A percentile compares a stretch with the other conserved stretches of the same genome.
phyloP scores from a whole-genome alignment of 768 basidiomycete species.

The Boletus rubroflammeus region DNA sequence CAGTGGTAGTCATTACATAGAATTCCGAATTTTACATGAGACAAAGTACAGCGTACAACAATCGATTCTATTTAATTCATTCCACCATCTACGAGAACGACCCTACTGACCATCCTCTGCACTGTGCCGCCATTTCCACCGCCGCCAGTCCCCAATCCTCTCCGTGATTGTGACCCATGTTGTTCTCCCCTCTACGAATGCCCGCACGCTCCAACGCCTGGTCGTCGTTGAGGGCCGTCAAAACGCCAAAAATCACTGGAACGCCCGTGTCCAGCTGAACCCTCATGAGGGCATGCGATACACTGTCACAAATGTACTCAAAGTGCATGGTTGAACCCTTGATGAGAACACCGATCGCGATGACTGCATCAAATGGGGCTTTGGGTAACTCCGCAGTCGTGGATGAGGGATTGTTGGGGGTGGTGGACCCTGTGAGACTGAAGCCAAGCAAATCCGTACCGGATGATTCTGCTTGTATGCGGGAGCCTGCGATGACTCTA shows the following conservation, averaged over 20 bases:
- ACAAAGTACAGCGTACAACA: conserved; percentile 6
- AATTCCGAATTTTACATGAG: background rate
- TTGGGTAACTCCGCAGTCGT: conserved; percentile 38
- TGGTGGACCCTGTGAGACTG: conserved; percentile 37
- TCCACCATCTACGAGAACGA: conserved; percentile 40
- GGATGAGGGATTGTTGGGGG: conserved; percentile 33
- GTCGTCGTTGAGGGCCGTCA: conserved; percentile 89
- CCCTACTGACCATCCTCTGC: conserved; percentile 66
- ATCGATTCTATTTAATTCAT: background rate
- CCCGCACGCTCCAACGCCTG: conserved; percentile 97
- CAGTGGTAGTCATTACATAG: no score
- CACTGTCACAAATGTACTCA: conserved; percentile 95
- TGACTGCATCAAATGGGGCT: conserved; percentile 88
- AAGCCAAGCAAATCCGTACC: conserved; percentile 75
- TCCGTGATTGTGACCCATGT: conserved; percentile 96
- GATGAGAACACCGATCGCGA: conserved; percentile 97
- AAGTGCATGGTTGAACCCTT: conserved; percentile 99
- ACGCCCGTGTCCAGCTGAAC: conserved; percentile 91
- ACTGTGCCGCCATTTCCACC: conserved; percentile 82
- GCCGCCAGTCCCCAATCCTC: conserved; percentile 98
- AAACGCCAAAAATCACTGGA: conserved; percentile 94
- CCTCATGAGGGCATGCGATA: conserved; percentile 91
- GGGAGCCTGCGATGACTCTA: conserved; percentile 88
- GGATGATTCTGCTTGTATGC: conserved; percentile 71
- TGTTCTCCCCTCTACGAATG: conserved; percentile 59